Evolutionary conservation across 2,329 filamentous ascomycete species (phyloP), one percentile per base, ranked within the genome.

Genomic region (Pseudohalonectria lignicola): DNA sequence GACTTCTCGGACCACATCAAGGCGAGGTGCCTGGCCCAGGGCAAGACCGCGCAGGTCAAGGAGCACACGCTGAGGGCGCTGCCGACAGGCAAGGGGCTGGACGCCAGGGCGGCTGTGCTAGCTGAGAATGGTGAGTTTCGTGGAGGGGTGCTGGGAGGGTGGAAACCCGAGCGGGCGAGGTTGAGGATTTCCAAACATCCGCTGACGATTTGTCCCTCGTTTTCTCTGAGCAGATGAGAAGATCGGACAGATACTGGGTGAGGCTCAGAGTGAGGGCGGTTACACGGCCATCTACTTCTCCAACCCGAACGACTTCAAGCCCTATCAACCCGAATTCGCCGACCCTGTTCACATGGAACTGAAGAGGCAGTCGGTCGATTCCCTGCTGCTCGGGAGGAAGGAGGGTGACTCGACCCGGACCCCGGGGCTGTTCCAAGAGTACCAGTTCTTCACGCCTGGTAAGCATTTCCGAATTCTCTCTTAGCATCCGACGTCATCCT

Each of bases 381-480:
- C 36, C 18, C 29, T 37, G 29, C 8, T 32, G 5, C 20, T 18
- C 10, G 13, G 15, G 28, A 37, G 36, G 29, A 29, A 19, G n/a
- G 29, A 21, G 17, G 21, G 18, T 15, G 32, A 37, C 20, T 37
- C 36, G n/a, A 37, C 36, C 5, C 17, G 23, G n/a, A 16, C n/a
- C 4, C 25, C 8, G 8, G 36, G 36, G 4, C 61, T 94, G 31
- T 96, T 98, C 51, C 83, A 93, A 61, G 87, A 84, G 59, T 98
- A 98, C 59, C 83, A 94, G 56, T 96, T 88, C 64, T 82, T 98
- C 49, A 90, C 82, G 10, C 86, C 87, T 52, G 36, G 36, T 37
- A 30, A 37, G 35, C 86, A 86, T 90, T 63, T 3, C 1, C 12
- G 17, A 13, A 20, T 21, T 13, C 15, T 15, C 9, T 18, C 5